Conservation (phyloP, 2,329 filamentous ascomycete genomes). For the Aspergillus sp. region DNA sequence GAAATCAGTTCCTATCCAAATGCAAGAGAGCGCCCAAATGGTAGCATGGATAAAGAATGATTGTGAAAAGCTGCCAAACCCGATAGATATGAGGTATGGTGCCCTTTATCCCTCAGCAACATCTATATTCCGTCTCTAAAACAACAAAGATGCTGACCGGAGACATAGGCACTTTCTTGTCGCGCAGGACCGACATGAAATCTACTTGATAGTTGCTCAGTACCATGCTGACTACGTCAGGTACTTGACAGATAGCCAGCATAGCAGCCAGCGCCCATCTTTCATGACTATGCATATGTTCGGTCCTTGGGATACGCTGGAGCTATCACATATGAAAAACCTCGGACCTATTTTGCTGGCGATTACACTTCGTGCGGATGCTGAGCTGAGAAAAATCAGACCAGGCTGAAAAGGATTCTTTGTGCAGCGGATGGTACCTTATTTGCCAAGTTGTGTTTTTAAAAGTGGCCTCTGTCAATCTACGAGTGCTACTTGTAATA, state of each 20-base stretch:
- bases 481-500: too few species aligned
- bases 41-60: not conserved
- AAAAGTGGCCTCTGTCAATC: too few species aligned
- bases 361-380: not conserved
- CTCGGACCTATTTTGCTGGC: slow-evolving; percentile 13
- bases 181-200: slow-evolving; percentile 8
- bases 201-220: slow-evolving; percentile 1
- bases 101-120: not conserved
- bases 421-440: too few species aligned
- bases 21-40: slow-evolving; percentile 20
- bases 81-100: not conserved
- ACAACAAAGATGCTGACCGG: too few species aligned
- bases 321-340: slow-evolving; percentile 2
- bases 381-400: too few species aligned
- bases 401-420: too few species aligned
- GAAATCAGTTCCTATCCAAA: slow-evolving; percentile 11
- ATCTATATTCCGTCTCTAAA: not conserved
- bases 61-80: not conserved
- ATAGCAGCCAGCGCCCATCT: not conserved
- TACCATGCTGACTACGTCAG: slow-evolving; percentile 9
- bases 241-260: not conserved
- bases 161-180: slow-evolving; percentile 4
- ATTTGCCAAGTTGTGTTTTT: too few species aligned
- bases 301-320: slow-evolving; percentile 15
- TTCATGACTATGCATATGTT: slow-evolving; percentile 18